Evolutionary conservation across 306 rosid genomes (phyloP).

Genomic region (Trifolium repens): DNA sequence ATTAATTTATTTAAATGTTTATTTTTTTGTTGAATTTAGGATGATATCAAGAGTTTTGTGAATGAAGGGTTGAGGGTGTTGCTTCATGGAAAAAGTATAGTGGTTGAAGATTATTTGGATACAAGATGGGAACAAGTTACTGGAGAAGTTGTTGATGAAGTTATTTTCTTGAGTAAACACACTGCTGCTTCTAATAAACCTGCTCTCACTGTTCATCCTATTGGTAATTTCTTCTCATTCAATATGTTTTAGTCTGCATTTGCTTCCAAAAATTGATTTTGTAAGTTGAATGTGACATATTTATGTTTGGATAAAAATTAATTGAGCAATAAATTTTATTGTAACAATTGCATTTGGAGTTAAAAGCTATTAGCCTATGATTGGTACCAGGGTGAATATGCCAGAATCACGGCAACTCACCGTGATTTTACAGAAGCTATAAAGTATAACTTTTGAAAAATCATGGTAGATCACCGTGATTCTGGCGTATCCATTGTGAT

Average conservation of each 20-base stretch:
- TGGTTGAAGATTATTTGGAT: conserved; percentile 73
- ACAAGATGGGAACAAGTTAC: conserved; percentile 75
- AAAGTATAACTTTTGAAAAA: no score
- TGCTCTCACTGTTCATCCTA: conserved; percentile 90
- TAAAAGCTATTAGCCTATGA: no score
- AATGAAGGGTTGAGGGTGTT: conserved; percentile 67
- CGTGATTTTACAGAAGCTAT: no score
- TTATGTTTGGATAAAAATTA: no score
- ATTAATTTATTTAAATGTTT: neutral
- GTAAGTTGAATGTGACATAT: no score
- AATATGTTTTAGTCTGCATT: neutral
- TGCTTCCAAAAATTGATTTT: no score
- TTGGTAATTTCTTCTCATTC: conserved; percentile 50
- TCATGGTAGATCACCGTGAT: no score
- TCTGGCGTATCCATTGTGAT: no score
- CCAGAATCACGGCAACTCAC: no score
- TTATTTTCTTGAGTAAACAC: conserved; percentile 85
- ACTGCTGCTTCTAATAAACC: conserved; percentile 92
- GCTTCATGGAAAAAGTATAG: conserved; percentile 64
- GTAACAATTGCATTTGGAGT: no score
- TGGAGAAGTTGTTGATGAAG: conserved; percentile 75
- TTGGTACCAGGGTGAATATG: no score
- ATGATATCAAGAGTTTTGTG: conserved; percentile 64
- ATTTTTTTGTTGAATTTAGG: conserved; percentile 22
- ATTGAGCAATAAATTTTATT: no score